A percentile compares a stretch with the other conserved stretches of the same genome.
Conservation (phyloP, 495 filamentous ascomycete genomes). For the Bryoglossum gracile region DNA sequence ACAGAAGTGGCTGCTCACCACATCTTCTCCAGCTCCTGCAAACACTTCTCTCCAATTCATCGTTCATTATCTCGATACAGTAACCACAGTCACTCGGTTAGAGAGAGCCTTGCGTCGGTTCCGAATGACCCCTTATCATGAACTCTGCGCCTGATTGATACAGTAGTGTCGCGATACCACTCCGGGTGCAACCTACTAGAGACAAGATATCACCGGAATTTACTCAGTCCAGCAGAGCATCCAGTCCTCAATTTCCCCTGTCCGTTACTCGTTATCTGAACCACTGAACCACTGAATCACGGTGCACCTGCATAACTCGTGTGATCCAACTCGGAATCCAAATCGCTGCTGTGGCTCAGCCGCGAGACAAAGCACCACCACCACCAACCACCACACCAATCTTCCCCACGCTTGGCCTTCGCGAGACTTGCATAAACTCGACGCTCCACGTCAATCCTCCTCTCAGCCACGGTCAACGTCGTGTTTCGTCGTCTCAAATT, state of each 20-base stretch:
- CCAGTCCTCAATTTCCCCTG: background rate
- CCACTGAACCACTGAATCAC: background rate
- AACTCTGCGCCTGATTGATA: conserved; percentile 6
- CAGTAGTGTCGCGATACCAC: background rate
- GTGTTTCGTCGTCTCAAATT: background rate
- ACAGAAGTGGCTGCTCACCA: too few species aligned
- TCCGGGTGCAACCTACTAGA: too few species aligned
- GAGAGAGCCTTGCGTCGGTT: conserved; percentile 4
- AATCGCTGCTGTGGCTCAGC: conserved; percentile 2
- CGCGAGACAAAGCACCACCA: background rate
- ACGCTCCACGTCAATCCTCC: conserved; percentile 11
- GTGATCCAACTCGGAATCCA: conserved; percentile 12
- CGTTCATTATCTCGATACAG: too few species aligned
- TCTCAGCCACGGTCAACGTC: background rate
- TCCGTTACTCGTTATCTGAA: conserved; percentile 9
- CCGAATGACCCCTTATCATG: conserved; percentile 19
- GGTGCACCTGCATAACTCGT: conserved; percentile 4
- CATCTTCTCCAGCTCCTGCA: too few species aligned
- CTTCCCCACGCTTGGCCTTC: conserved; percentile 15
- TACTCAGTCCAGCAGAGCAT: too few species aligned
- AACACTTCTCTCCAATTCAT: background rate
- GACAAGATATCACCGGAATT: too few species aligned
- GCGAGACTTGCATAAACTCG: conserved; percentile 7
- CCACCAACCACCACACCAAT: background rate
- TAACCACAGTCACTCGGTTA: too few species aligned